Base-by-base conservation (phyloP, 176 grass and related monocot species). In the Puccinellia tenuiflora region DNA sequence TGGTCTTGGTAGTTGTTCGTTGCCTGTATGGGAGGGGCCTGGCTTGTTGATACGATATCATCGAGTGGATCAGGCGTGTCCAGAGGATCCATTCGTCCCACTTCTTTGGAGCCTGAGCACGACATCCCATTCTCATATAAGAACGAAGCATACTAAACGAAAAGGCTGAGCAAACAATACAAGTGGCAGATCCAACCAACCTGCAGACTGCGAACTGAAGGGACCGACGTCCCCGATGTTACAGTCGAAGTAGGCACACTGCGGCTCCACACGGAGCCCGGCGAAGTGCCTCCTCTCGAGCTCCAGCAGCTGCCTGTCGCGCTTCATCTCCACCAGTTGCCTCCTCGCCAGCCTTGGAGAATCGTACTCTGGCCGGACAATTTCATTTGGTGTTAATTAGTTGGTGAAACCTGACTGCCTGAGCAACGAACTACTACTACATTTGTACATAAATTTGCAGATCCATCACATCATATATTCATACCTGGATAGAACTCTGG, bases 261-360 rank as follows among this genome's bases (percentile, higher is more conserved):
- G 80, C 3, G 52, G 80, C 6, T 86, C 69, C 4, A 89, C 31
- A 5, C 47, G 77, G 13, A 81, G 30, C 24, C 57, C 86, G 1
- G 77, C 53, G 1, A 84, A 53, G 18, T 42, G 52, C 64, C 81
- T 85, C 46, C 85, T 81, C 75, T 93, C 91, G 3, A 90, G 48
- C 60, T 90, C 86, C 3, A 85, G 30, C 5, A 82, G 40, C 42
- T 73, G 17, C 50, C 68, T 81, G 43, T 90, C 87, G 0, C 79
- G 73, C 54, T 89, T 63, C 60, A 63, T 82, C 51, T 90, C 90
- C 5, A 61, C 35, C n/a, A 76, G 7, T 42, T 91, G 86, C 72
- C 62, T 86, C 50, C 65, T 86, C 40, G 63, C 39, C 12, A 89
- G n/a, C 65, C 81, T 81, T 35, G 81, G 74, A 65, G 69, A 53